These are phyloP conservation scores for Debaryomycetaceae sp. DNA, from an alignment of 1,139 yeast species.

Conservation along the genomic window DNA sequence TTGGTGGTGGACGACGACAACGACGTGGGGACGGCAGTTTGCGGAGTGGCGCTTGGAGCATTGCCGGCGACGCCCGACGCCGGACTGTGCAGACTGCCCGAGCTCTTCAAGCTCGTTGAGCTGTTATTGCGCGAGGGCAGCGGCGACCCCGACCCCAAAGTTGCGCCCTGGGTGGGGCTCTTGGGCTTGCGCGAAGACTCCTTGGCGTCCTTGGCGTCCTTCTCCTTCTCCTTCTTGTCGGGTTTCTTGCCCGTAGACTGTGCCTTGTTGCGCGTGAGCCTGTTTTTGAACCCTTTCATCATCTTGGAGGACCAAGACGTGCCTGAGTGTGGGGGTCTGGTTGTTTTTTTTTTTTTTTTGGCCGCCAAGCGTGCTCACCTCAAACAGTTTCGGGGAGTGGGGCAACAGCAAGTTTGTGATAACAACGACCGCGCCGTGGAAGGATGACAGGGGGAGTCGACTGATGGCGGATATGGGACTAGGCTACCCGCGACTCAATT, in stretches of 20 bases:
- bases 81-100: slow-evolving; percentile 16
- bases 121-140: slow-evolving; percentile 33
- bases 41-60: background rate
- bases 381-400: too few species aligned
- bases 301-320: slow-evolving; percentile 31
- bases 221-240: slow-evolving; percentile 20
- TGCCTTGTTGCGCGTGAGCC: slow-evolving; percentile 43
- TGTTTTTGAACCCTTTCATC: slow-evolving; percentile 51
- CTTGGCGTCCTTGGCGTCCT: slow-evolving; percentile 18
- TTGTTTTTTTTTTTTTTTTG: too few species aligned
- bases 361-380: too few species aligned
- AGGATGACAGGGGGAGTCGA: too few species aligned
- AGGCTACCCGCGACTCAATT: too few species aligned
- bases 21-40: background rate
- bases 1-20: slow-evolving; percentile 7
- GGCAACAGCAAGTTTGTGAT: too few species aligned
- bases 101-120: slow-evolving; percentile 22
- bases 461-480: too few species aligned
- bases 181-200: slow-evolving; percentile 10
- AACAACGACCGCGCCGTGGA: too few species aligned
- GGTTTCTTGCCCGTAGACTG: slow-evolving; percentile 35
- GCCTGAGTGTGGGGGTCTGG: too few species aligned
- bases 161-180: slow-evolving; percentile 16
- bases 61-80: slow-evolving; percentile 11
- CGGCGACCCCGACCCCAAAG: slow-evolving; percentile 30